Conservation (phyloP, 192 early-diverging fungal species). For the Mortierella claussenii region DNA sequence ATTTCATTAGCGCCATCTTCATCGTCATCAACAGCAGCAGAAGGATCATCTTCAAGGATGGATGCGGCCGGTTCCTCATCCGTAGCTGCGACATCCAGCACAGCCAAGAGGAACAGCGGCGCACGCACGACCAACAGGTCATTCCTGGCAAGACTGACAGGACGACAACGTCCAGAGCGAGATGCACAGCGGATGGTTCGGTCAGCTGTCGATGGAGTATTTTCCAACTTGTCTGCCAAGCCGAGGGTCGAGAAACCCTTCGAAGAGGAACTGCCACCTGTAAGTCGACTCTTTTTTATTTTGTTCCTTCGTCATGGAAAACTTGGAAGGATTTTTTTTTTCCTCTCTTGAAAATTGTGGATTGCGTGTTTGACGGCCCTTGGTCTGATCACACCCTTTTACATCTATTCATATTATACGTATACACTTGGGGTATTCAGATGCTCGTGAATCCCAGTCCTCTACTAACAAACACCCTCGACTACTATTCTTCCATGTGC, state of each 20-base stretch:
- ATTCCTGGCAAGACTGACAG: constrained; percentile 31
- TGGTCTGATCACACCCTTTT: too few relatives aligned
- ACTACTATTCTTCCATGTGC: too few relatives aligned
- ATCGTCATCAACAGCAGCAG: too few relatives aligned
- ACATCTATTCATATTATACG: too few relatives aligned
- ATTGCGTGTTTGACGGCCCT: too few relatives aligned
- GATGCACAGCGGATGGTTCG: constrained; percentile 32
- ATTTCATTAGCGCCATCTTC: constrained; percentile 21
- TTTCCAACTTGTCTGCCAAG: constrained; percentile 44
- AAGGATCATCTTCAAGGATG: constrained; percentile 5
- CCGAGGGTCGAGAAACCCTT: constrained; percentile 38
- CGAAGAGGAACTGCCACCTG: constrained; percentile 45
- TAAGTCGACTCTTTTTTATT: constrained; percentile 12
- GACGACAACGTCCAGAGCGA: constrained; percentile 29
- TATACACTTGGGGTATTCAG: too few relatives aligned
- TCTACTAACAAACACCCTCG: constrained; percentile 1
- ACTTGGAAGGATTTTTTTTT: not conserved
- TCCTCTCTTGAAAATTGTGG: too few relatives aligned
- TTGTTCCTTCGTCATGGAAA: not conserved
- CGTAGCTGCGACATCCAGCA: not conserved
- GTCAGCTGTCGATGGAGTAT: constrained; percentile 42
- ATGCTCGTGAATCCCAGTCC: too few relatives aligned
- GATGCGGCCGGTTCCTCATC: not conserved
- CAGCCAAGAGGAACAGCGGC: constrained; percentile 2
- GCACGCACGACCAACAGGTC: constrained; percentile 29